A percentile compares a stretch with the other conserved stretches of the same genome.
Conservation (phyloP, 2,329 filamentous ascomycete species). For the Pseudogymnoascus sp. region DNA sequence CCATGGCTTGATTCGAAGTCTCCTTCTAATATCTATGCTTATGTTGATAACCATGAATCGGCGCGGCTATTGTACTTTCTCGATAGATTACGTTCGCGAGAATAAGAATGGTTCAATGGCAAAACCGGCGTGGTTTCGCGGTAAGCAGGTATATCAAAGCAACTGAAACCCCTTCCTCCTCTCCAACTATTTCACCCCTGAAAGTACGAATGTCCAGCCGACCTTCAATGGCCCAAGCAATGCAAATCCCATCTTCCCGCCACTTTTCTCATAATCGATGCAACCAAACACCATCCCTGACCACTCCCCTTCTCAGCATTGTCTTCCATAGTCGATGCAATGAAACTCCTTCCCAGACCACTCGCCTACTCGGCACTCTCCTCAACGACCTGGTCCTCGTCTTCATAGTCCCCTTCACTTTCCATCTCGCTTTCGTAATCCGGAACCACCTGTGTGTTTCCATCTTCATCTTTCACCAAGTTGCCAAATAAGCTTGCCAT, state of each 20-base stretch:
- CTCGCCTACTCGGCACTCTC: neutral
- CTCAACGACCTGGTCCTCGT: neutral
- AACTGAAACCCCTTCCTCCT: neutral
- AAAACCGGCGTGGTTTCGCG: neutral
- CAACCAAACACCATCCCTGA: neutral
- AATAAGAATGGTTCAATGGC: neutral
- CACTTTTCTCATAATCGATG: neutral
- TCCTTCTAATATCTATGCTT: no score
- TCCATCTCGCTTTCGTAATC: constrained; percentile 21
- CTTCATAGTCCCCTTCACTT: constrained; percentile 7
- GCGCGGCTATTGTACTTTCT: neutral
- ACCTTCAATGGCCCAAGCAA: neutral
- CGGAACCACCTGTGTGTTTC: constrained; percentile 21
- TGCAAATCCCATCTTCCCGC: neutral
- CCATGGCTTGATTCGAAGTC: neutral
- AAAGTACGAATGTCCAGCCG: neutral
- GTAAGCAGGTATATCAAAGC: neutral
- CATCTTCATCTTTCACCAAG: constrained; percentile 31
- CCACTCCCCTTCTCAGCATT: neutral
- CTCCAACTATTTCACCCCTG: neutral
- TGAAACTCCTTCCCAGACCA: neutral
- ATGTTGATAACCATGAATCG: neutral
- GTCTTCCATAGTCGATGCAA: neutral
- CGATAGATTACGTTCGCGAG: neutral
- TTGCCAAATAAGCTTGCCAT: constrained; percentile 40